Percentiles rank a stretch among this genome's conserved stretches.
phyloP scores from a whole-genome alignment of 2,329 filamentous ascomycete species.

The Hymenoscyphus repandus region DNA sequence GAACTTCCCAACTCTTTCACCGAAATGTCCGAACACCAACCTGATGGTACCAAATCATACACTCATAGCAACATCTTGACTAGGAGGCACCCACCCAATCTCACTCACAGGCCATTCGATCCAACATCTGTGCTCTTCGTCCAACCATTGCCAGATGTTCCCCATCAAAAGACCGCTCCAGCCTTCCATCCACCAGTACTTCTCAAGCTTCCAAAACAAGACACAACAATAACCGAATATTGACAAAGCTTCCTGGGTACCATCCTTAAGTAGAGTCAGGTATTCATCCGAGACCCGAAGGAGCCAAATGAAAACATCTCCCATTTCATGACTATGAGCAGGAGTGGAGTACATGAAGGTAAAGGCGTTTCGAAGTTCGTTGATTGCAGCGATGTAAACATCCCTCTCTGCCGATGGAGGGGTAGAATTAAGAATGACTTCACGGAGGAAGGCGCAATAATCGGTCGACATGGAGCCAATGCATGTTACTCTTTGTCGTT shows the following conservation, averaged over 20 bases:
- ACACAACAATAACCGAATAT: conserved; percentile 18
- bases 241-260: conserved; percentile 26
- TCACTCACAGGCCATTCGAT: conserved; percentile 5
- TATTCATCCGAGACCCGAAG: conserved; percentile 10
- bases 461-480: conserved; percentile 3
- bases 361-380: conserved; percentile 7
- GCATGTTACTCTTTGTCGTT: conserved; percentile 3
- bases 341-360: conserved; percentile 6
- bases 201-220: conserved; percentile 9
- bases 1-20: too few relatives aligned
- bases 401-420: conserved; percentile 12
- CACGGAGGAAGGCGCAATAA: conserved; percentile 5
- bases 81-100: conserved; percentile 4
- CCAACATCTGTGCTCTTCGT: conserved; percentile 29
- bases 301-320: conserved; percentile 18
- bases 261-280: conserved; percentile 29
- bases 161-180: conserved; percentile 32
- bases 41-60: too few relatives aligned
- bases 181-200: conserved; percentile 24
- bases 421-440: conserved; percentile 13
- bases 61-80: too few relatives aligned
- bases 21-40: too few relatives aligned
- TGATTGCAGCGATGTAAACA: conserved; percentile 22
- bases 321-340: conserved; percentile 4
- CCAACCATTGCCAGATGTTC: conserved; percentile 29